phyloP scores from a whole-genome alignment of 2,329 filamentous ascomycete species.

The Cladosporium sp. region DNA sequence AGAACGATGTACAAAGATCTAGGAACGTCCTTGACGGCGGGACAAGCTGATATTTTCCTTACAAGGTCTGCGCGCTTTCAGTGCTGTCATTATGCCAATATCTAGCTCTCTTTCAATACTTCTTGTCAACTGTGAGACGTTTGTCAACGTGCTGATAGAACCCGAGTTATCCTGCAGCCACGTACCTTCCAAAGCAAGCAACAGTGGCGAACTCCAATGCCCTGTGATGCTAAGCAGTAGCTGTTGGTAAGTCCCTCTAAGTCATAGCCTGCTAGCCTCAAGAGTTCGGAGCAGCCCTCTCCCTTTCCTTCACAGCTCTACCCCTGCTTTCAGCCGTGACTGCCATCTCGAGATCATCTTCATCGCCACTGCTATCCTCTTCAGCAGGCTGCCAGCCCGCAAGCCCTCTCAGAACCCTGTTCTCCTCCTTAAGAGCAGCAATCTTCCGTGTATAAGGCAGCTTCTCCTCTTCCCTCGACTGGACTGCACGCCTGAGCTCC shows the following conservation, averaged over 20 bases:
- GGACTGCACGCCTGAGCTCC: constrained; percentile 37
- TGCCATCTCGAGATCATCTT: constrained; percentile 11
- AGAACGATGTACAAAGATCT: no score
- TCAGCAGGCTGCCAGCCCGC: constrained; percentile 44
- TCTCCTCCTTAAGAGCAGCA: constrained; percentile 45
- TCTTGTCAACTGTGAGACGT: no score
- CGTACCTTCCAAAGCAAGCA: no score
- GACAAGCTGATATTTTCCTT: no score
- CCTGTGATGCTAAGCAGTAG: no score
- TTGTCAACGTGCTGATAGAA: no score
- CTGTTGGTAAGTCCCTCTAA: background rate
- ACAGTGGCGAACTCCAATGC: no score
- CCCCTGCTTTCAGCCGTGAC: background rate
- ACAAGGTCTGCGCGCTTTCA: no score
- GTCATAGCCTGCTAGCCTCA: background rate
- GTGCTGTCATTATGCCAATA: no score
- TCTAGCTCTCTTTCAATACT: no score
- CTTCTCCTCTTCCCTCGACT: constrained; percentile 33
- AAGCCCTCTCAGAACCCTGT: constrained; percentile 41
- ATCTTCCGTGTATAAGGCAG: constrained; percentile 36
- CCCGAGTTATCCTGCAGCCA: no score
- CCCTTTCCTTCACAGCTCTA: constrained; percentile 1
- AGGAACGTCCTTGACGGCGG: no score
- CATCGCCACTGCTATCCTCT: constrained; percentile 35
- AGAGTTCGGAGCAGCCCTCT: background rate